Conservation (phyloP, 768 basidiomycete species). For the Termitomyces sp. region DNA sequence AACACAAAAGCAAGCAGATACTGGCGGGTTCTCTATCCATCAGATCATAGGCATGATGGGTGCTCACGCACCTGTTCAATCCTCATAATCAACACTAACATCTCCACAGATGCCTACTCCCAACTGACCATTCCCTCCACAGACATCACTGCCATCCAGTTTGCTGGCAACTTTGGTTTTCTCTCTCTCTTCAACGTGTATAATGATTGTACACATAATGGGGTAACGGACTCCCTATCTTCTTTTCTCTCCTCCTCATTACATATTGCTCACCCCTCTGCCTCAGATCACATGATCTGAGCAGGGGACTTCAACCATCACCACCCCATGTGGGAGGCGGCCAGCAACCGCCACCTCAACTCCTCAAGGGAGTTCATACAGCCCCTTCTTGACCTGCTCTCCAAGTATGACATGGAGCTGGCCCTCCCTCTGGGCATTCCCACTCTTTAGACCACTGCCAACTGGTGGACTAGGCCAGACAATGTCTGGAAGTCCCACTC, state of each 20-base stretch:
- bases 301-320: too few relatives aligned
- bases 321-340: conserved; percentile 6
- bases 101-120: too few relatives aligned
- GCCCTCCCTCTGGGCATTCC: too few relatives aligned
- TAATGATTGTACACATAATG: conserved; percentile 7
- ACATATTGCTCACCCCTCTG: neutral
- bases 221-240: neutral
- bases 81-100: conserved; percentile 12
- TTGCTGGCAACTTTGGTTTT: neutral
- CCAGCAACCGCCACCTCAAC: conserved; percentile 5
- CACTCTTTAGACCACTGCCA: neutral
- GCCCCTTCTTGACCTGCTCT: too few relatives aligned
- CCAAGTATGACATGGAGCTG: conserved; percentile 1
- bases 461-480: conserved; percentile 1
- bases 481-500: too few relatives aligned
- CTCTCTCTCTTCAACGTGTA: too few relatives aligned
- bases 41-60: neutral
- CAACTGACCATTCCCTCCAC: too few relatives aligned
- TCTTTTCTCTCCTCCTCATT: neutral
- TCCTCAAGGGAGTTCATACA: neutral
- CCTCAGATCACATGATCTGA: too few relatives aligned
- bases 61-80: neutral
- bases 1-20: too few relatives aligned
- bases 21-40: conserved; percentile 7
- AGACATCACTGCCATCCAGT: too few relatives aligned